Conservation (phyloP, 2,329 filamentous ascomycete species). For the Calonectria ilicicola region DNA sequence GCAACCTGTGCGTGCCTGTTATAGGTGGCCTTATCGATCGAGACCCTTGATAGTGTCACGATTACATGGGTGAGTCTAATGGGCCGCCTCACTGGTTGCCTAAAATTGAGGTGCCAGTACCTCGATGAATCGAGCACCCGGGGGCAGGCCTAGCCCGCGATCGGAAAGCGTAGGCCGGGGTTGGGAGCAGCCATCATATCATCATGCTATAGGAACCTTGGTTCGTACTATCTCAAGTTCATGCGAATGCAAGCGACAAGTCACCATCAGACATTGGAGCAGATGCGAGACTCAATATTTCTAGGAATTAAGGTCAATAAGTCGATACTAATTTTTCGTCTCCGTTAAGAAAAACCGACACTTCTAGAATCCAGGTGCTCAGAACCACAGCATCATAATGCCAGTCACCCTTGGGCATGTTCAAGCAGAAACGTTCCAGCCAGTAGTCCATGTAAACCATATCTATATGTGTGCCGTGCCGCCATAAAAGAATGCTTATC, state of each 20-base stretch:
- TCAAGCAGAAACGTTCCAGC: background rate
- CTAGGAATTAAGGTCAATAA: background rate
- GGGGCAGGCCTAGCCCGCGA: background rate
- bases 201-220: background rate
- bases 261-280: background rate
- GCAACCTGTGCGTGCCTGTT: background rate
- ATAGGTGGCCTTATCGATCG: background rate
- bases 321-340: background rate
- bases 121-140: background rate
- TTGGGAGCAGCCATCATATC: background rate
- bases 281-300: background rate
- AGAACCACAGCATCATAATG: background rate
- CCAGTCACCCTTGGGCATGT: too few species aligned
- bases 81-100: slow-evolving; percentile 6
- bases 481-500: background rate
- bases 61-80: slow-evolving; percentile 5
- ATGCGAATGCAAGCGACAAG: background rate
- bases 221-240: background rate
- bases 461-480: background rate
- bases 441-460: background rate
- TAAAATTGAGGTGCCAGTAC: background rate
- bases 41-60: background rate
- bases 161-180: background rate
- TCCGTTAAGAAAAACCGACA: background rate
- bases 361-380: background rate